Evolutionary conservation across 371 early-diverging fungal genomes (phyloP).

Genomic region (Funneliformis caledonium): DNA sequence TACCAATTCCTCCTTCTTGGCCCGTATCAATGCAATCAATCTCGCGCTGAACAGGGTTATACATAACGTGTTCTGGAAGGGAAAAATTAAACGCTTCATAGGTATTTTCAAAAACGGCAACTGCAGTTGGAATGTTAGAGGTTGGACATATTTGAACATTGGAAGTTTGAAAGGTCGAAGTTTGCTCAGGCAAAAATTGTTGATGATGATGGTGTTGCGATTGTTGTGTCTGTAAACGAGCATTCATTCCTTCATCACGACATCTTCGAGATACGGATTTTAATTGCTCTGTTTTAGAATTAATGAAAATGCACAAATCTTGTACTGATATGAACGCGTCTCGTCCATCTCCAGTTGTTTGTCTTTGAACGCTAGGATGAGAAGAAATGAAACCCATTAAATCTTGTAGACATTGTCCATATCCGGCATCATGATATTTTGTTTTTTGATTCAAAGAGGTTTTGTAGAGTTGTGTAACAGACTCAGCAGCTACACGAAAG

Average conservation of each 20-base stretch:
- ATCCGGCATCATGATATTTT: slow-evolving; percentile 68
- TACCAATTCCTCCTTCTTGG: slow-evolving; percentile 36
- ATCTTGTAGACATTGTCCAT: slow-evolving; percentile 74
- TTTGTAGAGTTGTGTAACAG: slow-evolving; percentile 75
- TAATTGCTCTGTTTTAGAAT: slow-evolving; percentile 19
- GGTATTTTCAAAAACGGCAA: neutral
- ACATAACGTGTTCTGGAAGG: neutral
- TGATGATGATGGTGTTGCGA: slow-evolving; percentile 15
- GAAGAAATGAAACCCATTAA: slow-evolving; percentile 62
- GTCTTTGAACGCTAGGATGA: slow-evolving; percentile 49
- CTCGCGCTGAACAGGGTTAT: slow-evolving; percentile 26
- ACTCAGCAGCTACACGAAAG: slow-evolving; percentile 72
- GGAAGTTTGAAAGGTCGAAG: neutral
- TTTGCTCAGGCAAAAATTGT: slow-evolving; percentile 3
- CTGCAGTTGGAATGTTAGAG: neutral
- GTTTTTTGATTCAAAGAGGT: slow-evolving; percentile 69
- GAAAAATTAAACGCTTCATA: slow-evolving; percentile 26
- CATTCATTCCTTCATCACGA: neutral
- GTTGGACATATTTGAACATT: neutral
- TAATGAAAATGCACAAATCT: slow-evolving; percentile 12
- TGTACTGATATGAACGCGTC: slow-evolving; percentile 18
- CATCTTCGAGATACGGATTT: neutral
- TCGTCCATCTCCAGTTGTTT: neutral
- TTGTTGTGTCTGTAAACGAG: slow-evolving; percentile 31
- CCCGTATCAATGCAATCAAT: slow-evolving; percentile 32